Conservation (phyloP, 2,329 filamentous ascomycete genomes). For the Cladorrhinum sp. region DNA sequence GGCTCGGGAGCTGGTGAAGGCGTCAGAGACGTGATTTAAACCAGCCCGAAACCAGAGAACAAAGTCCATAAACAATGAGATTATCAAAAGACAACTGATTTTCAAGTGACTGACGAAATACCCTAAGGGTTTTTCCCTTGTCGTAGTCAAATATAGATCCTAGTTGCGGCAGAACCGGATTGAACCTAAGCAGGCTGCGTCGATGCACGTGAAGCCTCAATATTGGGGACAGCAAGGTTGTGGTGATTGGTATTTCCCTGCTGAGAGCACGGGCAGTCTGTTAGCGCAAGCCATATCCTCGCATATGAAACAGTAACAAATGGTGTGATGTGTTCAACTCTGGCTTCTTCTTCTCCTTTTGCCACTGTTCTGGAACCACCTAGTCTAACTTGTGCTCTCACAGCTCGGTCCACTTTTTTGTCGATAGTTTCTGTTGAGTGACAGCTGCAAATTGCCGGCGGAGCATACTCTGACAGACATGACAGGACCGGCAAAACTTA, state of each 20-base stretch:
- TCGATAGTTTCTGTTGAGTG: neutral
- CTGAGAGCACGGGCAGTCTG: neutral
- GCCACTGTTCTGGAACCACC: neutral
- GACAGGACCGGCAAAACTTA: conserved; percentile 5
- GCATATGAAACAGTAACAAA: neutral
- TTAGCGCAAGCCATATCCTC: neutral
- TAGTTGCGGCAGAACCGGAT: neutral
- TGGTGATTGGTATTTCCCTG: neutral
- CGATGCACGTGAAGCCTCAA: neutral
- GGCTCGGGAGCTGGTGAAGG: neutral
- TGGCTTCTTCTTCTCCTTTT: neutral
- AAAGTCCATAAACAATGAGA: neutral
- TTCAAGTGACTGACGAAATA: neutral
- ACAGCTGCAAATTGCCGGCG: conserved; percentile 4
- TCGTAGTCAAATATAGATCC: neutral
- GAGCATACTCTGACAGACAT: neutral
- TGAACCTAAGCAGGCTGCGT: neutral
- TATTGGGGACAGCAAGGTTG: neutral
- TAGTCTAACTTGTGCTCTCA: neutral
- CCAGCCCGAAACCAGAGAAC: neutral
- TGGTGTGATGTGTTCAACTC: neutral
- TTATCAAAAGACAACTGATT: neutral
- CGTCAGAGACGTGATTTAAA: neutral
- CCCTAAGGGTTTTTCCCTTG: neutral
- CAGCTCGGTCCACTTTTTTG: neutral